Evolutionary conservation across 2,329 filamentous ascomycete genomes (phyloP), one percentile per base, ranked within the genome.

Genomic region (Raffaelea ambrosiae): DNA sequence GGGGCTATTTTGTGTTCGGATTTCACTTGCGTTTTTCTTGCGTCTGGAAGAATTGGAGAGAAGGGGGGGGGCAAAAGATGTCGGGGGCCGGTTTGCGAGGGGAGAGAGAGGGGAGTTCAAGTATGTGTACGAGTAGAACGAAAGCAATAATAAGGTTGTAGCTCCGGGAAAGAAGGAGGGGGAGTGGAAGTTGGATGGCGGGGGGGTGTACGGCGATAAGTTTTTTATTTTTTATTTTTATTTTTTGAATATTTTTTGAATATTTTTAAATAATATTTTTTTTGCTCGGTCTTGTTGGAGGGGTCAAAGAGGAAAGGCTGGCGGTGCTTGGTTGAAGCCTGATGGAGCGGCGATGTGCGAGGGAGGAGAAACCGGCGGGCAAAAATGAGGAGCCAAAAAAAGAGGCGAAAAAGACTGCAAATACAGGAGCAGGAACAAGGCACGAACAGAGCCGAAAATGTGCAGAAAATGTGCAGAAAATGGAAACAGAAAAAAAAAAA

Each of bases 61-160:
- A 19, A 38, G 7, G 7, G 14, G 38, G 19, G n/a, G 38, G n/a
- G 19, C 5, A 21, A 40, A 13, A 40, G 38, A 40, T 7, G 7
- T 29, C 13, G 26, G 26, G 26, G 26, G 26, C 26, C 7, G n/a
- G n/a, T n/a, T 13, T 29, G 7, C 38, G 7, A n/a, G 26, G 8
- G 16, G 22, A 22, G 40, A 42, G n/a, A 29, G 40, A 42, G 21
- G 40, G 20, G 21, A 26, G 40, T 38, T 38, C 7, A 38, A 38
- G 18, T 38, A 38, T 29, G 35, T n/a, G n/a, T n/a, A n/a, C n/a
- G n/a, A n/a, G n/a, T 42, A 22, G 40, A 42, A 42, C 40, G 40
- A 42, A 18, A 22, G 11, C 10, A 26, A 22, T 23, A 42, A 22
- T 42, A 42, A 42, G 40, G 40, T 42, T 42, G 40, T 42, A 42